These are phyloP conservation scores for Triticum timopheevii DNA, from an alignment of 176 grass and related monocot species.

Conservation along the genomic window DNA sequence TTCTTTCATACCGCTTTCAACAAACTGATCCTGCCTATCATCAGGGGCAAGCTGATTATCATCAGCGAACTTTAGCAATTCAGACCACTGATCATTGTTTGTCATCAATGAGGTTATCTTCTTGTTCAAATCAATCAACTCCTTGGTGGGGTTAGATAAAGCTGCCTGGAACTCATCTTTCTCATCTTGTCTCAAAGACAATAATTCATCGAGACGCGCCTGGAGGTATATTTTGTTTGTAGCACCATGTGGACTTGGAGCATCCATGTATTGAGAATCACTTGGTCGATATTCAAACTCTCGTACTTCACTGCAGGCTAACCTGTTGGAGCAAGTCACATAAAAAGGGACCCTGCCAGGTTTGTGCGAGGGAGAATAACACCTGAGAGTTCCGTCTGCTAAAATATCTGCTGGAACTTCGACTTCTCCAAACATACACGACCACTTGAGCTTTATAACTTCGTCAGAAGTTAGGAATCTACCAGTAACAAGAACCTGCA, in stretches of 20 bases:
- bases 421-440: slow-evolving; percentile 97
- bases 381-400: slow-evolving; percentile 51
- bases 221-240: slow-evolving; percentile 63
- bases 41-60: slow-evolving; percentile 44
- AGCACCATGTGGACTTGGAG: slow-evolving; percentile 46
- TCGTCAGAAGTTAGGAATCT: slow-evolving; percentile 65
- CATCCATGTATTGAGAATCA: slow-evolving; percentile 61
- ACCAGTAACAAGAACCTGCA: slow-evolving; percentile 72
- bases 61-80: slow-evolving; percentile 64
- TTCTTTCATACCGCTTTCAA: slow-evolving; percentile 67
- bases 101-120: slow-evolving; percentile 77
- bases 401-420: slow-evolving; percentile 78
- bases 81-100: slow-evolving; percentile 63
- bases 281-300: slow-evolving; percentile 82
- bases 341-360: slow-evolving; percentile 90
- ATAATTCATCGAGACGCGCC: slow-evolving; percentile 64
- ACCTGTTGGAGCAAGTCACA: slow-evolving; percentile 81
- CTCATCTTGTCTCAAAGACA: slow-evolving; percentile 61
- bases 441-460: slow-evolving; percentile 63
- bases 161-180: slow-evolving; percentile 47
- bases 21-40: slow-evolving; percentile 50
- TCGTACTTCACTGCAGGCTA: slow-evolving; percentile 87
- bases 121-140: slow-evolving; percentile 66
- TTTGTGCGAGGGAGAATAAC: slow-evolving; percentile 61
- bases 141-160: slow-evolving; percentile 40